Evolutionary conservation across 345 rosid species (phyloP).

Genomic region (Sonneratia alba): DNA sequence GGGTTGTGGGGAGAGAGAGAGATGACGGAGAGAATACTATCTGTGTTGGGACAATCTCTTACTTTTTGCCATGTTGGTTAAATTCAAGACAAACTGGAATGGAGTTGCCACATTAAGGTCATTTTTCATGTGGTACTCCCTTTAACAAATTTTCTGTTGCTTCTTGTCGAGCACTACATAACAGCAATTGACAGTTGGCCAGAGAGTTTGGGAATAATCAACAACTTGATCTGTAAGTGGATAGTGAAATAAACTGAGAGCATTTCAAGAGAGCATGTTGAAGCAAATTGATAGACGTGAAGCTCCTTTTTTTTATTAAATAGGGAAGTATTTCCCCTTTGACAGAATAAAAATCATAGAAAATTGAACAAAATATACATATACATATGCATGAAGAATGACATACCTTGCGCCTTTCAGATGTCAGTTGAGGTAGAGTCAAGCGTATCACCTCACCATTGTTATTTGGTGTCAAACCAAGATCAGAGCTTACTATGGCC

Average conservation of each 20-base stretch:
- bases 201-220: neutral
- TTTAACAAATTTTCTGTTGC: neutral
- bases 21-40: neutral
- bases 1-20: neutral
- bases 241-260: neutral
- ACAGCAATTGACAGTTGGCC: neutral
- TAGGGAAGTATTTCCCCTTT: neutral
- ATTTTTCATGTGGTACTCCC: neutral
- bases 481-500: slow-evolving; percentile 81
- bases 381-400: slow-evolving; percentile 1
- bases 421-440: slow-evolving; percentile 73
- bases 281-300: neutral
- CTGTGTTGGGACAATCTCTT: neutral
- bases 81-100: neutral
- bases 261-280: neutral
- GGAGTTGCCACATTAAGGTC: neutral
- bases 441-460: slow-evolving; percentile 89
- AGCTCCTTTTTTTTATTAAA: neutral
- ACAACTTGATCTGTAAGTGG: neutral
- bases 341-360: neutral
- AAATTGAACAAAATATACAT: neutral
- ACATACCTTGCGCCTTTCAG: slow-evolving; percentile 85
- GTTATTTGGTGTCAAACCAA: slow-evolving; percentile 82
- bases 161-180: neutral
- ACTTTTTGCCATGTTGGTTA: neutral